Conservation (phyloP, 1,139 yeast species). For the Taiozyma onychis region DNA sequence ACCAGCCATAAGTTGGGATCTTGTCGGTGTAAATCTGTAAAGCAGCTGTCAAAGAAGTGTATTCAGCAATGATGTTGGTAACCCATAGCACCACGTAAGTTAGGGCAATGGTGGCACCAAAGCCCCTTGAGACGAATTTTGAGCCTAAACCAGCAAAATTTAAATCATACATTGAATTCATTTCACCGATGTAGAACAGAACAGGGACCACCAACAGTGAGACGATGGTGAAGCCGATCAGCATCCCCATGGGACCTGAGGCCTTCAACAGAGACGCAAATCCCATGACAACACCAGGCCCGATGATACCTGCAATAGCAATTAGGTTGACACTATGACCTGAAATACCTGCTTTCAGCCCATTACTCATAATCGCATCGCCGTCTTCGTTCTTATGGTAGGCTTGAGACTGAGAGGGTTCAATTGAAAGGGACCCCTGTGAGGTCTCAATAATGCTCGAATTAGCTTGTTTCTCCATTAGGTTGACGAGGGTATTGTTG, state of each 20-base stretch:
- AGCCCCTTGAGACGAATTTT: constrained; percentile 47
- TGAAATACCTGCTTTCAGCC: constrained; percentile 29
- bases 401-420: constrained; percentile 1
- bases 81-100: constrained; percentile 53
- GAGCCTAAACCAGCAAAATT: constrained; percentile 51
- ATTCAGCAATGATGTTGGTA: constrained; percentile 52
- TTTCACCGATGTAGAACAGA: constrained; percentile 56
- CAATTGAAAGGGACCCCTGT: background rate
- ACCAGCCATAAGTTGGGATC: constrained; percentile 54
- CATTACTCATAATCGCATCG: constrained; percentile 23
- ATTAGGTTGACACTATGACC: constrained; percentile 43
- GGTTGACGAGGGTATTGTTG: background rate
- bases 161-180: constrained; percentile 49
- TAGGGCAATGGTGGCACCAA: constrained; percentile 54
- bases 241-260: constrained; percentile 66
- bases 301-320: constrained; percentile 70
- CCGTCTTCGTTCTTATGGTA: constrained; percentile 25
- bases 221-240: constrained; percentile 52
- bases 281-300: constrained; percentile 66
- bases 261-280: constrained; percentile 48
- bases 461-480: background rate
- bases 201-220: constrained; percentile 52
- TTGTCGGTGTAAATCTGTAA: constrained; percentile 48
- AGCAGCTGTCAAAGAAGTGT: constrained; percentile 49
- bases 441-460: background rate